Conservation (phyloP, 1,284 basidiomycete genomes). For the Cryptococcus amylolentus region DNA sequence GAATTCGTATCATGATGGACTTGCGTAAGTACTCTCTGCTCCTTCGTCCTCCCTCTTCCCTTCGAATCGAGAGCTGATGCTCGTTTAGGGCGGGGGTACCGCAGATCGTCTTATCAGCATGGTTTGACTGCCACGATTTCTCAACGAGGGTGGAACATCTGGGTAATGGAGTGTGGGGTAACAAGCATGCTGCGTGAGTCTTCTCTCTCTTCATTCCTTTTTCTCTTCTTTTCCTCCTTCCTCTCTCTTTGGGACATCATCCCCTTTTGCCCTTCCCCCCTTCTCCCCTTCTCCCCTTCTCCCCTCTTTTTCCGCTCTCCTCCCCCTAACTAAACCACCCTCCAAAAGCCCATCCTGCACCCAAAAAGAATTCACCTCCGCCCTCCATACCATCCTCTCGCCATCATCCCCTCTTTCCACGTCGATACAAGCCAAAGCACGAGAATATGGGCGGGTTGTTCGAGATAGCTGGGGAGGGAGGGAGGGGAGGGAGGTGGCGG, state of each 20-base stretch:
- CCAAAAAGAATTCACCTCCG: not conserved
- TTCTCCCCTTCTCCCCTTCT: not conserved
- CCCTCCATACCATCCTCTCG: not conserved
- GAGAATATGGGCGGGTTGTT: not conserved
- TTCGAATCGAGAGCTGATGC: too few relatives aligned
- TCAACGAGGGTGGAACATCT: constrained; percentile 15
- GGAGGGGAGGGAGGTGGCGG: not conserved
- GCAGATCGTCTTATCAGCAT: constrained; percentile 23
- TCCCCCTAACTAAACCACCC: not conserved
- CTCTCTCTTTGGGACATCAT: not conserved
- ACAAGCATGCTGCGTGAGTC: constrained; percentile 20
- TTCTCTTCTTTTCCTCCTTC: not conserved
- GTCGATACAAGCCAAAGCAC: not conserved
- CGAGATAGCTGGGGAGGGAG: not conserved
- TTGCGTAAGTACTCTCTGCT: constrained; percentile 20
- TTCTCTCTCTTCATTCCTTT: not conserved
- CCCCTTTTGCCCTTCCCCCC: too few relatives aligned
- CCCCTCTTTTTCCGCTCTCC: not conserved
- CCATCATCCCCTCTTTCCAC: not conserved
- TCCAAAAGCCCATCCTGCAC: too few relatives aligned
- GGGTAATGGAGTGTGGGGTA: constrained; percentile 23
- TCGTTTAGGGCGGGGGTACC: constrained; percentile 17
- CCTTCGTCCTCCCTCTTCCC: not conserved
- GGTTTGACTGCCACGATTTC: constrained; percentile 30
- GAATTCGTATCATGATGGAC: constrained; percentile 30